Conservation (phyloP, 169 alveolate genomes). For the Plasmodium reichenowi region DNA sequence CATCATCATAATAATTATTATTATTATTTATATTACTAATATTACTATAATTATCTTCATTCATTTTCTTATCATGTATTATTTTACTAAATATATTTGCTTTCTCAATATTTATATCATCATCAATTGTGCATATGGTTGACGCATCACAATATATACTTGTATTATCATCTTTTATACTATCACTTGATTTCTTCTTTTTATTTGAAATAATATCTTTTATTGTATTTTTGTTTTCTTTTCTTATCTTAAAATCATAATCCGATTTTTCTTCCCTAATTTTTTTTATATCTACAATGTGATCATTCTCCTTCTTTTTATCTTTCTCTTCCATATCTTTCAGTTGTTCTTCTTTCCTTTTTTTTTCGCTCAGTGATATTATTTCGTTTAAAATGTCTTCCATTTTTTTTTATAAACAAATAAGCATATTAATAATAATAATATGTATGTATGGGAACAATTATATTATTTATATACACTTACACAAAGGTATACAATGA, state of each 20-base stretch:
- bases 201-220: background rate
- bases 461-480: too few relatives aligned
- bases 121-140: slow-evolving; percentile 47
- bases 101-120: slow-evolving; percentile 37
- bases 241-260: background rate
- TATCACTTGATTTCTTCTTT: background rate
- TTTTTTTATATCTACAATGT: too few relatives aligned
- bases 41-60: background rate
- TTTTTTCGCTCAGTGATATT: slow-evolving; percentile 49
- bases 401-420: slow-evolving; percentile 12
- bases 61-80: slow-evolving; percentile 21
- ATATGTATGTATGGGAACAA: too few relatives aligned
- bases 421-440: background rate
- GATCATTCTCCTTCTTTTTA: background rate
- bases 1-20: too few relatives aligned
- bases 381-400: slow-evolving; percentile 52
- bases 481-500: too few relatives aligned
- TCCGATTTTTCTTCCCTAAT: background rate
- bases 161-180: background rate
- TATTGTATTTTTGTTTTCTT: background rate
- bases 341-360: slow-evolving; percentile 3
- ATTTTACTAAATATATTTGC: slow-evolving; percentile 31
- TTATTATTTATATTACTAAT: too few relatives aligned
- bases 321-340: background rate
- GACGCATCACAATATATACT: slow-evolving; percentile 27